A percentile compares a stretch with the other conserved stretches of the same genome.
Conservation (phyloP, 202 grass and related monocot species). For the Bolboschoenoplectus hybrid region DNA sequence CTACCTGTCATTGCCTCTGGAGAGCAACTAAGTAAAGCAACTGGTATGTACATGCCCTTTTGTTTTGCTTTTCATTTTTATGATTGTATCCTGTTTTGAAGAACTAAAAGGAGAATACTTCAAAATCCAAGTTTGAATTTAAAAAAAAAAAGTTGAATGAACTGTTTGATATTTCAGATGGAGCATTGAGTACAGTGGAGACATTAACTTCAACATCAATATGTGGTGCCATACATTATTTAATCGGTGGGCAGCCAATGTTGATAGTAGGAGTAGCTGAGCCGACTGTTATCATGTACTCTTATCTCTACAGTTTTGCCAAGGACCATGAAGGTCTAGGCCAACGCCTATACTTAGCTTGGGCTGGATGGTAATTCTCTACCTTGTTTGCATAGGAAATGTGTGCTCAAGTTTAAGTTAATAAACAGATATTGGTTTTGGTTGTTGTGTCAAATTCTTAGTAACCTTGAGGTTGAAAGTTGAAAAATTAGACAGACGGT, state of each 20-base stretch:
- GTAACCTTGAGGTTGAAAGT: too few relatives aligned
- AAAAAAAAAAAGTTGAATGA: slow-evolving; percentile 6
- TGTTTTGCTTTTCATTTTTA: neutral
- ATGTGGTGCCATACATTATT: slow-evolving; percentile 50
- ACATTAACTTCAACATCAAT: slow-evolving; percentile 44
- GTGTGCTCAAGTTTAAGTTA: neutral
- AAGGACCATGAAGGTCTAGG: slow-evolving; percentile 37
- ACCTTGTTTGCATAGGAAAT: slow-evolving; percentile 3
- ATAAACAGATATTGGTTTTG: neutral
- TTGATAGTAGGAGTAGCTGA: slow-evolving; percentile 57
- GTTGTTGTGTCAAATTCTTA: too few relatives aligned
- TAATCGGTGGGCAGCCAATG: slow-evolving; percentile 51
- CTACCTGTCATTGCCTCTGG: slow-evolving; percentile 82
- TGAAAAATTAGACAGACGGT: neutral
- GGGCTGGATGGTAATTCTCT: slow-evolving; percentile 45
- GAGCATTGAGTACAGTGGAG: slow-evolving; percentile 46
- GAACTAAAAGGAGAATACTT: neutral
- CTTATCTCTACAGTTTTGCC: slow-evolving; percentile 49
- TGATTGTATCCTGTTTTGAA: neutral
- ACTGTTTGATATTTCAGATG: slow-evolving; percentile 36
- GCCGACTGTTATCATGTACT: slow-evolving; percentile 53
- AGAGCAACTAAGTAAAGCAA: slow-evolving; percentile 80
- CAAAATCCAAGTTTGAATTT: neutral
- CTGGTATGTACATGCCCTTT: slow-evolving; percentile 42
- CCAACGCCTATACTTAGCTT: slow-evolving; percentile 41